Evolutionary conservation across 305 asterid genomes (phyloP).

Genomic region (Stenogyne calaminthoides): DNA sequence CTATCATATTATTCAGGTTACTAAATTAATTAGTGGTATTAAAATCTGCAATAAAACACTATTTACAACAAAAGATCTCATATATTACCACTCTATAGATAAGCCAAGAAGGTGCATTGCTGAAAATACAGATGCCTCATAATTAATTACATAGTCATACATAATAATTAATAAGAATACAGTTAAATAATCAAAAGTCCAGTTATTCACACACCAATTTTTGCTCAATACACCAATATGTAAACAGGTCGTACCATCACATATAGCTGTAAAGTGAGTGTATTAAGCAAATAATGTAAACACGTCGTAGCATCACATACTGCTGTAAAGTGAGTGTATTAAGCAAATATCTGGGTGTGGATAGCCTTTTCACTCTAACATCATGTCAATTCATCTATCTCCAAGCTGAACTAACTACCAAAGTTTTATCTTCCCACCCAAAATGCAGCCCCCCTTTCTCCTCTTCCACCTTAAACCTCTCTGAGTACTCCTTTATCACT

Average conservation of each 20-base stretch:
- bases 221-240: neutral
- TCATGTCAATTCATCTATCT: conserved; percentile 31
- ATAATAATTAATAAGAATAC: neutral
- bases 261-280: neutral
- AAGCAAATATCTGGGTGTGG: neutral
- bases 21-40: too few relatives aligned
- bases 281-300: too few relatives aligned
- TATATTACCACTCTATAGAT: neutral
- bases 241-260: neutral
- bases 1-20: too few relatives aligned
- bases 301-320: too few relatives aligned
- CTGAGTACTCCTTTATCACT: conserved; percentile 69
- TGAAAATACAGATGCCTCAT: neutral
- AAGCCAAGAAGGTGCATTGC: neutral
- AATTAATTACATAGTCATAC: neutral
- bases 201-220: neutral
- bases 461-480: conserved; percentile 66
- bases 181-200: neutral
- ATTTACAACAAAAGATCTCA: neutral
- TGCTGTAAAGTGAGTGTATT: too few relatives aligned
- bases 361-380: neutral
- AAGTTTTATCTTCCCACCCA: conserved; percentile 83
- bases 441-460: conserved; percentile 76
- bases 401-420: conserved; percentile 87
- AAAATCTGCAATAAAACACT: too few relatives aligned